These are phyloP conservation scores for Boletus sensibilis DNA, from an alignment of 768 basidiomycete species.

Conservation along the genomic window DNA sequence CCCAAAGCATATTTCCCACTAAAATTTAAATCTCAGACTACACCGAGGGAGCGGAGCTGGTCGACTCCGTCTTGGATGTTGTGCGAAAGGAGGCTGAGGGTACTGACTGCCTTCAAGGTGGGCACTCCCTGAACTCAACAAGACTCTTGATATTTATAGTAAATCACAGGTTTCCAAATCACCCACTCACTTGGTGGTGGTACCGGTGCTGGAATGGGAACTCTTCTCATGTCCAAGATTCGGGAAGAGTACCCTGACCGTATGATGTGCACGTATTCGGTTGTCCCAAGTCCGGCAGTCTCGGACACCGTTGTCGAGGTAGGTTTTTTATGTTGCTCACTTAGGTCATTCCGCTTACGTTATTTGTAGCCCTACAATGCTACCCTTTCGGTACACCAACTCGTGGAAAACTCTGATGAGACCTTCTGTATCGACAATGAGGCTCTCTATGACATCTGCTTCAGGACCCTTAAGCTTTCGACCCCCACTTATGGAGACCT, in stretches of 20 bases:
- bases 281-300: conserved; percentile 95
- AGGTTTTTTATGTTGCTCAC: conserved; percentile 7
- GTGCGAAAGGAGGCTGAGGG: conserved; percentile 99
- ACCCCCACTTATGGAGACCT: conserved; percentile 97
- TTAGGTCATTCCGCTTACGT: background rate
- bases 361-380: conserved; percentile 88
- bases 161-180: conserved; percentile 85
- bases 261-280: conserved; percentile 99
- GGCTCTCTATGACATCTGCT: conserved; percentile 98
- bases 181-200: conserved; percentile 99
- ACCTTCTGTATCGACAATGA: conserved; percentile 99
- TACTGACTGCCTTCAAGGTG: conserved; percentile 94
- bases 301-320: conserved; percentile 99
- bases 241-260: conserved; percentile 98
- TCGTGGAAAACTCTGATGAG: conserved; percentile 99
- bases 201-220: conserved; percentile 99
- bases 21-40: conserved; percentile 46
- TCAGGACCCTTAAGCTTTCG: conserved; percentile 94
- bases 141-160: conserved; percentile 5
- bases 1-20: background rate
- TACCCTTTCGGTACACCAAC: conserved; percentile 95
- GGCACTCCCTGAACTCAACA: conserved; percentile 21
- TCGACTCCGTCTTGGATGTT: conserved; percentile 96
- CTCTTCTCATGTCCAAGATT: conserved; percentile 97
- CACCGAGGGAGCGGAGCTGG: conserved; percentile 96